A percentile compares a stretch with the other conserved stretches of the same genome.
These are phyloP conservation scores for Talaromyces trachyspermus DNA, from an alignment of 495 filamentous ascomycete species.

Conservation along the genomic window DNA sequence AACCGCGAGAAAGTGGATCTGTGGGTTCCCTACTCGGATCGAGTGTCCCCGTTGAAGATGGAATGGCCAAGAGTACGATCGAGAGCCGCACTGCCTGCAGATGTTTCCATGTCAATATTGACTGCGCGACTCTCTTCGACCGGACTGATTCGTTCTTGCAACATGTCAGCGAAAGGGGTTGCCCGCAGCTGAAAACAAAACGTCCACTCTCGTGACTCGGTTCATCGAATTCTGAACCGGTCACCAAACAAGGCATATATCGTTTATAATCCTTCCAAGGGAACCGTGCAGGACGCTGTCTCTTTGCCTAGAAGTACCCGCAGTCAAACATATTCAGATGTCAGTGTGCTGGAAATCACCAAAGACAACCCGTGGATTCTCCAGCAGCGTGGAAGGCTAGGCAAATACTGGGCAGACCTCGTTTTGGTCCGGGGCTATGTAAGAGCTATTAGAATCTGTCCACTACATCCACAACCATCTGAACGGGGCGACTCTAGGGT, in stretches of 20 bases:
- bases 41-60: constrained; percentile 56
- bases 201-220: constrained; percentile 48
- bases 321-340: constrained; percentile 44
- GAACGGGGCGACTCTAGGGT: constrained; percentile 50
- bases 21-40: constrained; percentile 66
- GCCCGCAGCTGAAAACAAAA: constrained; percentile 50
- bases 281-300: constrained; percentile 34
- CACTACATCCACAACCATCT: constrained; percentile 26
- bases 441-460: constrained; percentile 56
- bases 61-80: constrained; percentile 51
- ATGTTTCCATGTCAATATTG: constrained; percentile 49
- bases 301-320: constrained; percentile 47
- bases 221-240: constrained; percentile 48
- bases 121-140: constrained; percentile 45
- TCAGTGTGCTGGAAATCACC: constrained; percentile 50
- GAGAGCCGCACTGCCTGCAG: constrained; percentile 51
- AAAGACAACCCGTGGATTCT: constrained; percentile 55
- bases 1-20: constrained; percentile 55
- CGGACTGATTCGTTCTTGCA: constrained; percentile 52
- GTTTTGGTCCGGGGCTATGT: constrained; percentile 54
- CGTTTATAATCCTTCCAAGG: constrained; percentile 48
- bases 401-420: constrained; percentile 63
- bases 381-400: constrained; percentile 56
- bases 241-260: constrained; percentile 47
- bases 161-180: constrained; percentile 45